Percentiles rank a stretch among this genome's conserved stretches.
Evolutionary conservation across 192 early-diverging fungal genomes (phyloP).

Genomic region (Bifiguratus adelaidae): DNA sequence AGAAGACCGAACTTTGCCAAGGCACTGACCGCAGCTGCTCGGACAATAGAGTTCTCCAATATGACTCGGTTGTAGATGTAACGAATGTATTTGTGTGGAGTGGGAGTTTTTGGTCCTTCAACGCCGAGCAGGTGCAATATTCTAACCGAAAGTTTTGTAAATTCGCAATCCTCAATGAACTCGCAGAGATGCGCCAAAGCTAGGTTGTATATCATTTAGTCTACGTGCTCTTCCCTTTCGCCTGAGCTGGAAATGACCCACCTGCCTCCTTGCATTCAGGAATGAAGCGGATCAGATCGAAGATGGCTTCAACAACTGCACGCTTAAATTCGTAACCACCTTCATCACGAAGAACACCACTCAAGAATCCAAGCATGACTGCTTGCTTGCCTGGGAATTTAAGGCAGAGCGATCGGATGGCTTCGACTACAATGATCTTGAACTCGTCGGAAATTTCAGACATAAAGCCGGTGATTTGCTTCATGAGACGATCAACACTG

Average conservation of each 20-base stretch:
- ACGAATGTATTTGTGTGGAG: constrained; percentile 93
- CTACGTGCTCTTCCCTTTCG: not conserved
- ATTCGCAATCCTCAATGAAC: constrained; percentile 99
- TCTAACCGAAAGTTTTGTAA: constrained; percentile 95
- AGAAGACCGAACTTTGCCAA: constrained; percentile 89
- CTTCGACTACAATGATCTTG: constrained; percentile 98
- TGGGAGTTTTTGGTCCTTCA: constrained; percentile 86
- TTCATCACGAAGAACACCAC: constrained; percentile 89
- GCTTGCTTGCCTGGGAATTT: constrained; percentile 96
- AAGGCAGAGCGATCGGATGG: constrained; percentile 89
- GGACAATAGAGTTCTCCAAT: constrained; percentile 91
- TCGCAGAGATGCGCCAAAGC: constrained; percentile 95
- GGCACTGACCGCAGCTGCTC: constrained; percentile 93
- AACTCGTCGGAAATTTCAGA: constrained; percentile 97
- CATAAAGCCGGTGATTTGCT: constrained; percentile 98
- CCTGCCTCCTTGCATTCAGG: constrained; percentile 89
- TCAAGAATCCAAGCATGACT: constrained; percentile 87
- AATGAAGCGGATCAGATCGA: constrained; percentile 90
- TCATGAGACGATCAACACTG: constrained; percentile 96
- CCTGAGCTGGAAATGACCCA: constrained; percentile 9
- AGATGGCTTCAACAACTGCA: constrained; percentile 93
- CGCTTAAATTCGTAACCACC: constrained; percentile 97
- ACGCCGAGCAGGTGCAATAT: constrained; percentile 90
- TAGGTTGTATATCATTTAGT: constrained; percentile 4
- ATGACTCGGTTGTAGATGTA: constrained; percentile 99